Conservation (phyloP, 2,329 filamentous ascomycete species). For the Cadophora sp. region DNA sequence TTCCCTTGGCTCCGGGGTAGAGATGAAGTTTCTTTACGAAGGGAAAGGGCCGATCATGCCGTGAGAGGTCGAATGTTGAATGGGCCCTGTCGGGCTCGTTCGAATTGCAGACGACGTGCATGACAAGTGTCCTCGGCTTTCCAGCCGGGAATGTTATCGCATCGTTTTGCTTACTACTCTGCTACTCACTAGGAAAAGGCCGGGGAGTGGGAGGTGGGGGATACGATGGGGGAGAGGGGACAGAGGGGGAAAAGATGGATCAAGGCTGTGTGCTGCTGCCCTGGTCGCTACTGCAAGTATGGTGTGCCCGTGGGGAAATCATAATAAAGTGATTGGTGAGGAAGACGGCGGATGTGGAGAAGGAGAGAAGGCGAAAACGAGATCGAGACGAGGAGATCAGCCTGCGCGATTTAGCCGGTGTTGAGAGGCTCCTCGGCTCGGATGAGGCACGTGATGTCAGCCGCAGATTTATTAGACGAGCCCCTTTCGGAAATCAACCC, state of each 20-base stretch:
- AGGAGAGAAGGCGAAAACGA: not conserved
- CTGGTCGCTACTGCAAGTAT: no score
- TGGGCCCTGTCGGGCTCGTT: constrained; percentile 19
- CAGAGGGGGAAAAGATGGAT: not conserved
- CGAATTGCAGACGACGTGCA: constrained; percentile 30
- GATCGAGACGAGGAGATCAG: not conserved
- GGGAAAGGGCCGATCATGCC: constrained; percentile 17
- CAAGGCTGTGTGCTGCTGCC: not conserved
- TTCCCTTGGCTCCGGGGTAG: constrained; percentile 23
- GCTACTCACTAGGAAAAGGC: not conserved
- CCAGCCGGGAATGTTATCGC: constrained; percentile 6
- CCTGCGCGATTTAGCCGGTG: not conserved
- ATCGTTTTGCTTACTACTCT: not conserved
- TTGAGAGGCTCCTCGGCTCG: not conserved
- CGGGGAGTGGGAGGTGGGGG: constrained; percentile 5
- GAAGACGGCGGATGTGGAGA: not conserved
- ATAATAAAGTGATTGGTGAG: constrained; percentile 9
- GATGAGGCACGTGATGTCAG: not conserved
- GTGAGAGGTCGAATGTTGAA: constrained; percentile 3
- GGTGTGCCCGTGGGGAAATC: not conserved
- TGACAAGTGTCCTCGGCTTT: constrained; percentile 4
- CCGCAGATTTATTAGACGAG: constrained; percentile 1
- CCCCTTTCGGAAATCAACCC: not conserved
- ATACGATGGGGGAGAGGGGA: not conserved
- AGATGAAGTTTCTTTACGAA: constrained; percentile 11